Evolutionary conservation across 768 basidiomycete species (phyloP).

Genomic region (Gloeopeniophorella convolvens): DNA sequence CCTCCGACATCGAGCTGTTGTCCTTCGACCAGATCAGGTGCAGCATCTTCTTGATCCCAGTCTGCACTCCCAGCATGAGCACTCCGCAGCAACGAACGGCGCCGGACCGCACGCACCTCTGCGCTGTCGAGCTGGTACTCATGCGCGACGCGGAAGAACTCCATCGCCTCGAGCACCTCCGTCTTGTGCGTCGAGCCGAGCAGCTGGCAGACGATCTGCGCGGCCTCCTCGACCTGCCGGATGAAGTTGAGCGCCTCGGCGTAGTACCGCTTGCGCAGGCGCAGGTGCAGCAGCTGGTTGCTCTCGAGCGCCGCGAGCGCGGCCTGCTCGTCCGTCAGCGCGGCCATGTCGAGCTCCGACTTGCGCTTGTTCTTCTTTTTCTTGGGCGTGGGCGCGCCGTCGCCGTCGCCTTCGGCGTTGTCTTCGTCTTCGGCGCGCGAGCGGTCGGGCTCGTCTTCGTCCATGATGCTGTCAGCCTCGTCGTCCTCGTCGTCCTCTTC

Average conservation of each 20-base stretch:
- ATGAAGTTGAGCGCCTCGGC: slow-evolving; percentile 84
- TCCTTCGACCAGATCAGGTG: slow-evolving; percentile 98
- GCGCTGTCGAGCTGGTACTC: slow-evolving; percentile 78
- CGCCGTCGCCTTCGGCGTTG: slow-evolving; percentile 16
- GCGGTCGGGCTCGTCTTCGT: slow-evolving; percentile 32
- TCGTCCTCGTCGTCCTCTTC: slow-evolving; percentile 32
- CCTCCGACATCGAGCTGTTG: slow-evolving; percentile 68
- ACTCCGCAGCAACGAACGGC: not conserved
- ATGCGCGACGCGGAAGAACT: slow-evolving; percentile 80
- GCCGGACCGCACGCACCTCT: slow-evolving; percentile 40
- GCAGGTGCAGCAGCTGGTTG: slow-evolving; percentile 56
- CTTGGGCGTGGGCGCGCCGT: slow-evolving; percentile 17
- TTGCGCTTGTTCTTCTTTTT: slow-evolving; percentile 49
- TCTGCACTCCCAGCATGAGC: slow-evolving; percentile 36
- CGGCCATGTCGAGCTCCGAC: slow-evolving; percentile 65
- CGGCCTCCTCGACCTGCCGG: slow-evolving; percentile 54
- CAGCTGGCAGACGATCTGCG: slow-evolving; percentile 66
- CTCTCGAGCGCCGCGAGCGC: slow-evolving; percentile 63
- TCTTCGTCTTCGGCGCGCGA: slow-evolving; percentile 25
- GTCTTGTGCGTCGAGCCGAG: slow-evolving; percentile 83
- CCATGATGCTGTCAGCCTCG: slow-evolving; percentile 32
- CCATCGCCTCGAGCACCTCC: slow-evolving; percentile 79
- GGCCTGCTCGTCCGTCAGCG: slow-evolving; percentile 63
- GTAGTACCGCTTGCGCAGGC: slow-evolving; percentile 80
- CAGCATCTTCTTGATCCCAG: slow-evolving; percentile 91